Evolutionary conservation across 1,284 basidiomycete genomes (phyloP), one percentile per base, ranked within the genome.

Genomic region (Ganoderma lucidum): DNA sequence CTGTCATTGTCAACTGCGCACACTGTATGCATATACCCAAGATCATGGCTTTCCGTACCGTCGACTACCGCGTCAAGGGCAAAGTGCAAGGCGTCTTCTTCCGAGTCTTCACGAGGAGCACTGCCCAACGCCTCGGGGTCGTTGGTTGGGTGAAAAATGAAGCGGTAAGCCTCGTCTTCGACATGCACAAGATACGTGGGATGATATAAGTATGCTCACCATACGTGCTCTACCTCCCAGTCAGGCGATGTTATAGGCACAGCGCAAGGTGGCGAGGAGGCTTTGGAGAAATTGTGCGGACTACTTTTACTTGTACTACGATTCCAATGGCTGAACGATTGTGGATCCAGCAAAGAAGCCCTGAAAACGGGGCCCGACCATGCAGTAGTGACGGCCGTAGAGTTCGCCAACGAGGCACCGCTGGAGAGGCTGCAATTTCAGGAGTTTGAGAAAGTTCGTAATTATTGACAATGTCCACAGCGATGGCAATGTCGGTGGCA

Each of bases 101-200:
- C 72, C 73, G 78, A 37, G 73, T 74, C 1, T 79, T 77, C 56
- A 65, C 75, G 2, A 74, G 70, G 66, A 69, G 68, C 53, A 67
- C 70, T 1, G 78, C 78, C 6, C 73, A 76, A 42, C 63, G 71
- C 60, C 69, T 73, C 0, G 75, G 77, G 0, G 69, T 79, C n/a
- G 78, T 79, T 1, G 78, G 78, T 6, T 79, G 78, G 78, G 73
- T 78, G 12, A 74, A 74, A 61, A 79, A 79, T 67, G 75, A 78
- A 30, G 69, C 72, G 37, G 78, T 79, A 32, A 68, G 73, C 56
- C 67, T 14, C 1, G 9, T 28, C 17, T 3, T 55, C 3, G 14
- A 14, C 17, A 42, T 44, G 39, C 10, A 23, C 1, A 37, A 5
- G n/a, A 28, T 35, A 35, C 8, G n/a, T n/a, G 9, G 14, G 51